Evolutionary conservation across 2,329 filamentous ascomycete genomes (phyloP), one percentile per base, ranked within the genome.

Genomic region (Paraconiothyrium brasiliense): DNA sequence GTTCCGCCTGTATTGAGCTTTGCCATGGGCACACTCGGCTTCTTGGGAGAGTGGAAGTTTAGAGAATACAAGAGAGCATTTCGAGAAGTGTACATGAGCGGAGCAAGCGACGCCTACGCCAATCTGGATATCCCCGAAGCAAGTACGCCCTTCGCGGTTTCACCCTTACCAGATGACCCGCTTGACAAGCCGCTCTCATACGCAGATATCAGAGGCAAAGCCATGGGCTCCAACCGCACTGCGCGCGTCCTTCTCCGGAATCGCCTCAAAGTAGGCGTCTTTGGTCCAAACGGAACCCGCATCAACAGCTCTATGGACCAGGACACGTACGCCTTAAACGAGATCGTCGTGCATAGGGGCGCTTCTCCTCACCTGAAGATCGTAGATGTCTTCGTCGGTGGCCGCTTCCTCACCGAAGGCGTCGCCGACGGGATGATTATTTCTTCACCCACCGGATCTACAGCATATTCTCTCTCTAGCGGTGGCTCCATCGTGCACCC

Each of bases 11-110:
- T 99, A 37, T 83, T 99, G 8, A 93, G 92, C 1, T 99, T 99
- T 75, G 97, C 93, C 76, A 97, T 99, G 92, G 95, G 95, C 6
- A 96, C 94, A 0, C 83, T 99, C 0, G 95, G 95, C 0, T 99
- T 99, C 69, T 82, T 99, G 8, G 94, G 94, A 16, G 94, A 98
- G 79, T 99, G 94, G 94, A 96, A 95, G 71, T 98, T 98, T 76
- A 84, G 85, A 7, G 94, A 98, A 71, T 92, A 96, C 81, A 97
- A 97, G 80, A 87, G 92, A 52, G 95, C 95, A 0, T 97, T 96
- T 82, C 85, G 93, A 52, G 92, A 97, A 75, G 92, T 95, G 57
- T 97, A 96, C 81, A 96, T 97, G 91, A 90, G 88, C 44, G 89
- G 89, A 3, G 86, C 88, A 3, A 78, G 80, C 27, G 81, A 80